Evolutionary conservation across 208 protist species (phyloP).

Genomic region (Ichthyophonus hoferi): DNA sequence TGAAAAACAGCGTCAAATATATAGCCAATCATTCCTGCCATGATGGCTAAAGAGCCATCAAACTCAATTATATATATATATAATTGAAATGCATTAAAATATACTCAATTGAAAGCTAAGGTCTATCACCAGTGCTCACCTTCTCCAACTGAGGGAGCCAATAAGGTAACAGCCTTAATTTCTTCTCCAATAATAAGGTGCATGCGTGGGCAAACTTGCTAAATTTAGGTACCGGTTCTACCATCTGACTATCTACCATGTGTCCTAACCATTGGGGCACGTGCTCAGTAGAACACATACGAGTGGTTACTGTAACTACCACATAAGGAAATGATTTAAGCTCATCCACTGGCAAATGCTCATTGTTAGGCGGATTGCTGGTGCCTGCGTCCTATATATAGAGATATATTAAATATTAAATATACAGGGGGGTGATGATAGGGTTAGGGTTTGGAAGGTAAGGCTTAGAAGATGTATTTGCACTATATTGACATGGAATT

Average conservation of each 20-base stretch:
- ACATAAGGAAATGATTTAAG: background rate
- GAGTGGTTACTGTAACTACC: background rate
- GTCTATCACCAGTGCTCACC: too few species aligned
- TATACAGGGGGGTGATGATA: too few species aligned
- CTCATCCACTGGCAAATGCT: background rate
- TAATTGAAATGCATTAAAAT: too few species aligned
- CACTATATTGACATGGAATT: too few species aligned
- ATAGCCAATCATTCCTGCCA: too few species aligned
- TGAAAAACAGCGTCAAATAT: too few species aligned
- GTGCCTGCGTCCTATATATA: background rate
- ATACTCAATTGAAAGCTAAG: too few species aligned
- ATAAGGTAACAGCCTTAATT: background rate
- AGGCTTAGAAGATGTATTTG: too few species aligned
- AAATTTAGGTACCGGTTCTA: background rate
- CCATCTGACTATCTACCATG: background rate
- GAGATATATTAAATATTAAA: too few species aligned
- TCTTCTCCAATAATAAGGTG: background rate
- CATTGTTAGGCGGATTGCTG: background rate
- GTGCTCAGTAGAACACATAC: background rate
- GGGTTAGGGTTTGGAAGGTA: too few species aligned
- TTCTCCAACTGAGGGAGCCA: background rate
- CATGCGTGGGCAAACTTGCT: background rate
- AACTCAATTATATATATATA: too few species aligned
- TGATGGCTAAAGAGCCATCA: too few species aligned
- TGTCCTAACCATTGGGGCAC: background rate